Evolutionary conservation across 108 stramenopile genomes (phyloP), one percentile per base, ranked within the genome.

Genomic region (Stephanodiscus minutulus): DNA sequence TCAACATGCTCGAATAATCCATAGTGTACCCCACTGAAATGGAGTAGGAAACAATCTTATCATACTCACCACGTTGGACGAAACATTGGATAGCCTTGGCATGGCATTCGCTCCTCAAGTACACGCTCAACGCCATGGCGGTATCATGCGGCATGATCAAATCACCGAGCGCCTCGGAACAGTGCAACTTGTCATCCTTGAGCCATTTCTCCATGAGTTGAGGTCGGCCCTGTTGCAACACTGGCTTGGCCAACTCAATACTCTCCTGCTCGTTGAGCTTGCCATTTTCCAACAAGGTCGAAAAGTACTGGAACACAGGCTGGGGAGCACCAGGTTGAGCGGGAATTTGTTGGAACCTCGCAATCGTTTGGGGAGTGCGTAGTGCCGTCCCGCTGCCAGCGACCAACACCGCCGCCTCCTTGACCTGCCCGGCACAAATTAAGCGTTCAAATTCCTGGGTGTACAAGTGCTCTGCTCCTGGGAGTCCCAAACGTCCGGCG

Each of bases 141-240:
- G 83, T 88, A 77, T 99, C 98, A 46, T 84, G 80, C 25, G 90
- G 89, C 86, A 96, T 93, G 61, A 99, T 93, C 48, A 99, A 82
- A 82, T 99, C 99, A 50, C 99, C 99, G 36, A 99, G 91, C 20
- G 82, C 67, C 79, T 98, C 98, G 21, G 96, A 96, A 62, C 91
- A 91, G 68, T 91, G 86, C 33, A 98, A 81, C 86, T 97, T 96
- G 73, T 98, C 95, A 70, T 99, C 99, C 69, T 93, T 97, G 64
- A 99, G 87, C 99, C 99, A 99, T 76, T 98, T 99, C 88, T 99
- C 98, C 83, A 99, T 85, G 41, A 99, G 87, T 69, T 96, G 94
- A 6, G 92, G 85, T 37, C 98, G 90, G 44, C 93, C 91, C 90
- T 99, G 98, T 63, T 89, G 91, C 59, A 99, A 76, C 24, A 98